phyloP scores from a whole-genome alignment of 192 early-diverging fungal genomes.

The Coemansia erecta region DNA sequence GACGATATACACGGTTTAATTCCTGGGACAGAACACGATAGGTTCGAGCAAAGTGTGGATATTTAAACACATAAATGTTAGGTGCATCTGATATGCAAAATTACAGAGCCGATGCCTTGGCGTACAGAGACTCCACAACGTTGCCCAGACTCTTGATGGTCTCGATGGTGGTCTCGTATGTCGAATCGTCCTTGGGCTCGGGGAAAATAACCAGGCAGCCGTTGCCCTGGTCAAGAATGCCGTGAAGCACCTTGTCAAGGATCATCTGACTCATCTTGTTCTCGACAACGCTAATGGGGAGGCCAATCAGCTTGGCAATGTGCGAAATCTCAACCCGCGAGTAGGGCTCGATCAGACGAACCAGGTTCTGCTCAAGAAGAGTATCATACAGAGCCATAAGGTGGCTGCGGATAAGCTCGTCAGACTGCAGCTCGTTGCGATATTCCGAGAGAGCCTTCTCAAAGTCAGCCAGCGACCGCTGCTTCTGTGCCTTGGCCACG shows the following conservation, averaged over 20 bases:
- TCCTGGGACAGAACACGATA: too few species aligned
- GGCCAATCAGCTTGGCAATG: conserved; percentile 88
- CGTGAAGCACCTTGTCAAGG: conserved; percentile 91
- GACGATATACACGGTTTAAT: too few species aligned
- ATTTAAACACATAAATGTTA: background rate
- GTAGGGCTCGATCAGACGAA: conserved; percentile 97
- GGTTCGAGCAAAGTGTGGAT: too few species aligned
- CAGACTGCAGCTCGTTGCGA: conserved; percentile 83
- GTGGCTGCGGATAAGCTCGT: conserved; percentile 93
- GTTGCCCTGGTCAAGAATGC: conserved; percentile 96
- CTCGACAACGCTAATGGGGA: conserved; percentile 93
- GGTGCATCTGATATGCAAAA: background rate
- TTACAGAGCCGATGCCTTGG: conserved; percentile 66
- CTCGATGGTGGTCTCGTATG: conserved; percentile 87
- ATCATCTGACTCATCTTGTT: conserved; percentile 99
- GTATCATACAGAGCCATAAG: conserved; percentile 93
- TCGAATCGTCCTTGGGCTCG: conserved; percentile 83
- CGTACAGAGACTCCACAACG: conserved; percentile 93
- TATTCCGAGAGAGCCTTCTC: conserved; percentile 86
- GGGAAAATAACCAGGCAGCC: conserved; percentile 96
- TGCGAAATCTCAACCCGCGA: conserved; percentile 95
- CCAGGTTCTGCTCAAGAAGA: conserved; percentile 93
- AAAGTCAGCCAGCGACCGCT: conserved; percentile 95
- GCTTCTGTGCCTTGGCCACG: conserved; percentile 93
- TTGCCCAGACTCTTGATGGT: conserved; percentile 96